These are phyloP conservation scores for Geotrichum siamense DNA, from an alignment of 1,139 yeast genomes.

Conservation along the genomic window DNA sequence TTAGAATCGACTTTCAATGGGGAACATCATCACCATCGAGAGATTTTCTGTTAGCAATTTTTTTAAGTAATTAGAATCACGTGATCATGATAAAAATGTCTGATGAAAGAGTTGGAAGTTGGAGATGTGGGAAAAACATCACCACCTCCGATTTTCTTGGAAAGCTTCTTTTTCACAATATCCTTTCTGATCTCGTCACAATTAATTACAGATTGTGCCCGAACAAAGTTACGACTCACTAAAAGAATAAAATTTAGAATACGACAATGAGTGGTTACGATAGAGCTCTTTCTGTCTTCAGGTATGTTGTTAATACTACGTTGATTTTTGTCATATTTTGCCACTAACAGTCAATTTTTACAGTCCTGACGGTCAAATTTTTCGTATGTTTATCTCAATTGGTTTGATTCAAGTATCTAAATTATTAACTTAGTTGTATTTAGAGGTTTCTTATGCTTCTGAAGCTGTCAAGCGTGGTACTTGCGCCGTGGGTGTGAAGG, in stretches of 20 bases:
- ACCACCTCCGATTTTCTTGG: conserved; percentile 8
- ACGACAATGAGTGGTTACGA: conserved; percentile 91
- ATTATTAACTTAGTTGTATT: conserved; percentile 10
- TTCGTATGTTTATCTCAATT: conserved; percentile 48
- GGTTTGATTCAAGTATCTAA: background rate
- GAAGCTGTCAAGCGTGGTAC: conserved; percentile 99
- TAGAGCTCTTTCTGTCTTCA: conserved; percentile 94
- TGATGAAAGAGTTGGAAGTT: too few relatives aligned
- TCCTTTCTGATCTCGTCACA: background rate
- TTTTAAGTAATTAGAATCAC: too few relatives aligned
- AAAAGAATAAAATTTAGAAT: too few relatives aligned
- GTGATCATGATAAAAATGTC: too few relatives aligned
- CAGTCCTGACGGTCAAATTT: conserved; percentile 98
- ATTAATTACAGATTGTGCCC: too few relatives aligned
- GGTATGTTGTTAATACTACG: conserved; percentile 46
- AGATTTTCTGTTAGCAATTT: too few relatives aligned
- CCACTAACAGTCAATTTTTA: conserved; percentile 14
- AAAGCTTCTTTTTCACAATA: conserved; percentile 5
- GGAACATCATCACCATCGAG: too few relatives aligned
- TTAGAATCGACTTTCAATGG: too few relatives aligned
- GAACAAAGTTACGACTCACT: too few relatives aligned
- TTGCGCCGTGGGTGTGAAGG: conserved; percentile 95
- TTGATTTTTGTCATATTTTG: background rate
- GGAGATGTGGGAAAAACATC: conserved; percentile 11
- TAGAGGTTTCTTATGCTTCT: conserved; percentile 91